Percentiles rank a stretch among this genome's conserved stretches.
Evolutionary conservation across 1,139 yeast genomes (phyloP).

Genomic region (Pichia norvegensis): DNA sequence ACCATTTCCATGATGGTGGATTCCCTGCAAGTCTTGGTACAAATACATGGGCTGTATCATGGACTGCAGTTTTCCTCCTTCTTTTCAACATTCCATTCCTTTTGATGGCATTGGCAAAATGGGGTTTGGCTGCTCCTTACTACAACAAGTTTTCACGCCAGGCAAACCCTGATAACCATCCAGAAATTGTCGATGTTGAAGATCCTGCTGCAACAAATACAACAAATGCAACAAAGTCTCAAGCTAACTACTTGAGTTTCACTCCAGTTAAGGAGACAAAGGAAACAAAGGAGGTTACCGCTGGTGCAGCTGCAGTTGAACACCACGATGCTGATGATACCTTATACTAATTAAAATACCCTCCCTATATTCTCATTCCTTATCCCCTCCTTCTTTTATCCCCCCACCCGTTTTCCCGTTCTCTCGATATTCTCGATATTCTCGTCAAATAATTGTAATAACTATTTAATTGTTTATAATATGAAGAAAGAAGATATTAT

Average conservation of each 20-base stretch:
- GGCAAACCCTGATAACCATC: background rate
- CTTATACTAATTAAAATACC: background rate
- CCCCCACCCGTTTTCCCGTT: background rate
- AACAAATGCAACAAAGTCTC: background rate
- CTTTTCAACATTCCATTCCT: slow-evolving; percentile 13
- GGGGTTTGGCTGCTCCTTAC: background rate
- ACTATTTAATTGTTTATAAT: background rate
- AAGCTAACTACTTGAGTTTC: background rate
- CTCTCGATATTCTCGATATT: background rate
- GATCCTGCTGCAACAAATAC: background rate
- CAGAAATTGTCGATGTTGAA: background rate
- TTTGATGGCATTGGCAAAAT: slow-evolving; percentile 1
- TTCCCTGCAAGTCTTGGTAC: slow-evolving; percentile 45
- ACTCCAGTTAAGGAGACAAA: background rate
- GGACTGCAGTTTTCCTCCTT: slow-evolving; percentile 18
- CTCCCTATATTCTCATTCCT: too few species aligned
- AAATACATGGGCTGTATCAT: slow-evolving; percentile 28
- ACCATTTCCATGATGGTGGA: slow-evolving; percentile 44
- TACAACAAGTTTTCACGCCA: background rate
- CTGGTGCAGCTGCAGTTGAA: background rate
- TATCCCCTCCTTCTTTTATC: background rate
- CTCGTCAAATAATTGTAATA: background rate
- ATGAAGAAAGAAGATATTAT: background rate
- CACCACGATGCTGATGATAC: slow-evolving; percentile 3
- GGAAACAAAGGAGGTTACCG: background rate